Evolutionary conservation across 441 rosid genomes (phyloP).

Genomic region (Corymbia calophylla): DNA sequence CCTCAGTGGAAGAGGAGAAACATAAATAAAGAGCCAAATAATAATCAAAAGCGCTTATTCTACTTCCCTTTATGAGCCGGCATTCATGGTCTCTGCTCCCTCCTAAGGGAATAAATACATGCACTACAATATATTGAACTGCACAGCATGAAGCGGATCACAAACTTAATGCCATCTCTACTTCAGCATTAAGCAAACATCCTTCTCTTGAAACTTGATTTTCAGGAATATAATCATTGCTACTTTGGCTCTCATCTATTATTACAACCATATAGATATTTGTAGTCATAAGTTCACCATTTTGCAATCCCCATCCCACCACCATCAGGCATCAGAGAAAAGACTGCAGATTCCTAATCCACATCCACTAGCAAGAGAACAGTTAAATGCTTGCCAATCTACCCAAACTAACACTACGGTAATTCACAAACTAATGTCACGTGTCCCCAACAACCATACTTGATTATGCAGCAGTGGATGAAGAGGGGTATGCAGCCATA

Average conservation of each 20-base stretch:
- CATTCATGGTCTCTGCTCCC: neutral
- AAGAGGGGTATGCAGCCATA: neutral
- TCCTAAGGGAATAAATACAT: neutral
- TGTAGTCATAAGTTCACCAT: neutral
- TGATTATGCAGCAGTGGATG: neutral
- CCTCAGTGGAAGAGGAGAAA: neutral
- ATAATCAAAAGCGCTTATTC: neutral
- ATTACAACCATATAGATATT: neutral
- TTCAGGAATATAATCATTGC: neutral
- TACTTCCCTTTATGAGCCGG: neutral
- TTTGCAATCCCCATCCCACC: neutral
- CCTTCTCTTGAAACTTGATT: neutral
- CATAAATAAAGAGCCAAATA: neutral
- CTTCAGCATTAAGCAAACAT: neutral
- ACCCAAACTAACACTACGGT: neutral
- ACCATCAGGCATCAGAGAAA: neutral
- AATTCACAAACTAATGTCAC: neutral
- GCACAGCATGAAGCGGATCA: neutral
- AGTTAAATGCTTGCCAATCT: neutral
- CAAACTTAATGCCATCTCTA: neutral
- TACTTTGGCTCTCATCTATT: neutral
- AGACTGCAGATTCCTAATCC: neutral
- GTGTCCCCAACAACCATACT: neutral
- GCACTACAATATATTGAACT: neutral
- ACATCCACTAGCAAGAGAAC: neutral